Base-by-base conservation (phyloP, 768 basidiomycete genomes). In the Boletus reticulatus region DNA sequence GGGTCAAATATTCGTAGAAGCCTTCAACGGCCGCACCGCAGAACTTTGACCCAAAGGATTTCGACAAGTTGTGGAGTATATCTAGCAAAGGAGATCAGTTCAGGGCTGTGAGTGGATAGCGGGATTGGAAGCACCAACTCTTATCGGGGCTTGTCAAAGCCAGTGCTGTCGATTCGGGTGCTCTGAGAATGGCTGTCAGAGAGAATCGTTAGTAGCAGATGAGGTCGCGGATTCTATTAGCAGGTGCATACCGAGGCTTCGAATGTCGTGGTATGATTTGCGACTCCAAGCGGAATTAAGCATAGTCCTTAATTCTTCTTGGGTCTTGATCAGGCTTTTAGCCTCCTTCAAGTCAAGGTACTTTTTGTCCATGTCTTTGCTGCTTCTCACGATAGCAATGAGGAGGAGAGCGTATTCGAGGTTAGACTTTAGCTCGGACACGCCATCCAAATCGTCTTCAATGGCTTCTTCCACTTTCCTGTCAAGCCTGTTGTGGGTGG, bases 1-100 rank as follows among this genome's bases (percentile, higher is more conserved):
- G 42, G n/a, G 39, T 42, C 27, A 66, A 43, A 43, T 63, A 66
- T 32, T 66, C 57, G 29, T 56, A 59, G 37, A 67, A 61, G 6
- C 65, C 55, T 13, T 61, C 57, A 8, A 49, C 50, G 8, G 60
- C 58, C 22, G 20, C 53, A 1, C 55, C 54, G 6, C 10, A 11
- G 32, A 55, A 60, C 27, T 12, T 9, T 43, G 27, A 45, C 16
- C 10, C 6, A 5, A 59, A 59, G 1, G 57, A 60, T 12, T 6
- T 4, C 8, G 41, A 27, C 12, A 60, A 14, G 0, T 5, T 42
- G 13, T 22, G 6, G n/a, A 16, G 42, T 37, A 58, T 2, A 41
- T 29, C 58, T 58, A 24, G 7, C 4, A n/a, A 4, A 20, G 6
- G 6, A 32, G 1, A 17, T 56, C 47, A 41, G 16, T 48, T 6